Evolutionary conservation across 352 stramenopile genomes (phyloP).

Genomic region (Pythium graminicola): DNA sequence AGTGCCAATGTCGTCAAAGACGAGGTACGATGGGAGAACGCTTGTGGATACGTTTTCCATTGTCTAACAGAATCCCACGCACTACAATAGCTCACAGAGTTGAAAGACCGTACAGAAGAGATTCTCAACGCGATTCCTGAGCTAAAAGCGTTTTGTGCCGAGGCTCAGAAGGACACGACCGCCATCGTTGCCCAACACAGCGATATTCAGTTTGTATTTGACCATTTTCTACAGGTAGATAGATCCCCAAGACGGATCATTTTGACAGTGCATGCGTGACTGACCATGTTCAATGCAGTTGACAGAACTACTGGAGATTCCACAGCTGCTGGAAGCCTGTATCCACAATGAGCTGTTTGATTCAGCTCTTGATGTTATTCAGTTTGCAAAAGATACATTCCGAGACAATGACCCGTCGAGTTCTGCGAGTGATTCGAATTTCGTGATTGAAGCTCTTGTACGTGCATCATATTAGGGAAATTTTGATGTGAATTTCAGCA

Average conservation of each 20-base stretch:
- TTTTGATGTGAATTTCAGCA: neutral
- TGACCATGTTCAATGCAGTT: no score
- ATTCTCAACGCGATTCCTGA: conserved; percentile 47
- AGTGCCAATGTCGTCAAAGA: conserved; percentile 77
- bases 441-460: conserved; percentile 61
- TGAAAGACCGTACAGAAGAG: conserved; percentile 60
- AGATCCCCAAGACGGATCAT: no score
- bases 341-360: conserved; percentile 96
- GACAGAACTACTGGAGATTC: conserved; percentile 96
- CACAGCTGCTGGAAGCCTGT: conserved; percentile 95
- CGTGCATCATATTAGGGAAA: neutral
- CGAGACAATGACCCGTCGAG: conserved; percentile 21
- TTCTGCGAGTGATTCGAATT: conserved; percentile 24
- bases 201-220: conserved; percentile 87
- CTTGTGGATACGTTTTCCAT: neutral
- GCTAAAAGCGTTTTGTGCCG: conserved; percentile 44
- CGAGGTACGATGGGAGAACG: conserved; percentile 30
- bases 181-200: conserved; percentile 60
- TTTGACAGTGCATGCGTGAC: no score
- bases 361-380: conserved; percentile 93
- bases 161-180: conserved; percentile 47
- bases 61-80: no score
- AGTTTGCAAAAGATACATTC: conserved; percentile 84
- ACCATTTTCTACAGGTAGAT: conserved; percentile 79
- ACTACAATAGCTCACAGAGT: conserved; percentile 45